Conservation (phyloP, 495 filamentous ascomycete genomes). For the Aspergillus olivimuriae region DNA sequence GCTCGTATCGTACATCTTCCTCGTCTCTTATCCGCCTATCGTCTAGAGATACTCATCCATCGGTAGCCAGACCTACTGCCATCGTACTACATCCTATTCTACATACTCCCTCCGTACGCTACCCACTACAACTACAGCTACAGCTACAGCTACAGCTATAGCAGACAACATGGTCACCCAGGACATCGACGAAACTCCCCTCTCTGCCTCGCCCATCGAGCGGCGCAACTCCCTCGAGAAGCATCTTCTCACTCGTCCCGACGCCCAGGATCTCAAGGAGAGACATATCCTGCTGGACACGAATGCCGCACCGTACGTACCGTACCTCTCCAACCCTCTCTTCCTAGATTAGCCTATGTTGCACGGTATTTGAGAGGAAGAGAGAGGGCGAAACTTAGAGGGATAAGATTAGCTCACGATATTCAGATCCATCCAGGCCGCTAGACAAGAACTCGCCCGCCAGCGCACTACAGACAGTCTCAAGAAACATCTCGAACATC, state of each 20-base stretch:
- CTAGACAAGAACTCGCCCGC: constrained; percentile 56
- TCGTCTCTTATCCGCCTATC: too few relatives aligned
- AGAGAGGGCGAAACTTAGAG: too few relatives aligned
- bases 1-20: too few relatives aligned
- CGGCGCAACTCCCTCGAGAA: constrained; percentile 87
- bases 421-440: constrained; percentile 53
- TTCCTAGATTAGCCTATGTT: too few relatives aligned
- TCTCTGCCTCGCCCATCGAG: constrained; percentile 52
- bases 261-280: constrained; percentile 72
- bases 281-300: constrained; percentile 68
- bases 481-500: constrained; percentile 59
- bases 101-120: too few relatives aligned
- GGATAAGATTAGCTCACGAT: not conserved
- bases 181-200: constrained; percentile 32
- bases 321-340: not conserved
- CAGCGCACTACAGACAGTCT: constrained; percentile 57
- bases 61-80: too few relatives aligned
- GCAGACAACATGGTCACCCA: constrained; percentile 25
- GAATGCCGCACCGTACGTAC: constrained; percentile 58
- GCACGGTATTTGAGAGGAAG: too few relatives aligned
- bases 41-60: too few relatives aligned
- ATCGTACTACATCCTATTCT: too few relatives aligned
- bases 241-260: constrained; percentile 72
- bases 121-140: too few relatives aligned
- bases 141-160: too few relatives aligned